Percentiles rank a stretch among this genome's conserved stretches.
These are phyloP conservation scores for Scutellaria minor DNA, from an alignment of 257 asterid genomes.

Conservation along the genomic window DNA sequence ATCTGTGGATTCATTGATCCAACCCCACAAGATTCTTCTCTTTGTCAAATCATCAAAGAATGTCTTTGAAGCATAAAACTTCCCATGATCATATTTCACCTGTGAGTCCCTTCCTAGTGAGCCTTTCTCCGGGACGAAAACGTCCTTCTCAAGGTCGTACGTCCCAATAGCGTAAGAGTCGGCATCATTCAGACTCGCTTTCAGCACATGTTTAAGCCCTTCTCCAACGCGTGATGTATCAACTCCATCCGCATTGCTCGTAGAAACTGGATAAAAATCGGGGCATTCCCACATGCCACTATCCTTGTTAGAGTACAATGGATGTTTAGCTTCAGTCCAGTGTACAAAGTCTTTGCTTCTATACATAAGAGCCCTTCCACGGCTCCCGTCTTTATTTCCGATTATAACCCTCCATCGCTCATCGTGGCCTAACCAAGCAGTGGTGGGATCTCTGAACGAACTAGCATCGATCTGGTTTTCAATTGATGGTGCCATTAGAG, in stretches of 20 bases:
- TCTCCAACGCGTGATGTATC: constrained; percentile 30
- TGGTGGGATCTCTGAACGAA: constrained; percentile 50
- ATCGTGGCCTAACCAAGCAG: constrained; percentile 47
- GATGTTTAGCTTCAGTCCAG: constrained; percentile 30
- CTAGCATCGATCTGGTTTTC: constrained; percentile 21
- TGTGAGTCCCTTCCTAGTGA: constrained; percentile 19
- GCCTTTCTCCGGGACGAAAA: constrained; percentile 32
- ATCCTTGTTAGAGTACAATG: constrained; percentile 27
- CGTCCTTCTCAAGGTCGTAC: constrained; percentile 31
- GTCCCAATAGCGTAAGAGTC: constrained; percentile 39
- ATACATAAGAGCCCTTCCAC: constrained; percentile 34
- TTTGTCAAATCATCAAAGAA: constrained; percentile 35
- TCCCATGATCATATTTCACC: constrained; percentile 37
- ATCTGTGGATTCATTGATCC: constrained; percentile 34
- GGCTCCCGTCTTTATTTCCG: constrained; percentile 10
- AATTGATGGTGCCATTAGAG: constrained; percentile 36
- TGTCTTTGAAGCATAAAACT: constrained; percentile 40
- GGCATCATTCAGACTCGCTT: constrained; percentile 31
- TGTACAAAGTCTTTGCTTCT: constrained; percentile 38
- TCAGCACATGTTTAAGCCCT: constrained; percentile 37
- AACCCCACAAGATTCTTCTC: constrained; percentile 41
- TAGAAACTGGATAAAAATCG: constrained; percentile 35
- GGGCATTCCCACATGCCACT: constrained; percentile 41
- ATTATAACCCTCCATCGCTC: constrained; percentile 37
- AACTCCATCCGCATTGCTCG: constrained; percentile 19